Evolutionary conservation across 164 flowering plant species (phyloP).

Genomic region (Buxus sempervirens): DNA sequence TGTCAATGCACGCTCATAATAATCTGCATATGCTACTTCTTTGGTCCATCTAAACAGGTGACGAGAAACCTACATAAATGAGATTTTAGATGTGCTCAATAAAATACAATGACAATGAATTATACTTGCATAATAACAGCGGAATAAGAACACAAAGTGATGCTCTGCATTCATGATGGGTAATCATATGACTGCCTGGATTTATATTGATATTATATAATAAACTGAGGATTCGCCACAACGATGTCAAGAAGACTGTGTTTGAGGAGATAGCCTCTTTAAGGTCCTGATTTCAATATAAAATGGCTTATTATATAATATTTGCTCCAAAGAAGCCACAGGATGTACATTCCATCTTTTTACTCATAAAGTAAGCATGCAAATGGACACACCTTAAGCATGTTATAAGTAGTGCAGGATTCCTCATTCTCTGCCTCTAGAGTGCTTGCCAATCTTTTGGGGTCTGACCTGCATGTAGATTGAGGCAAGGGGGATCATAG

Average conservation of each 20-base stretch:
- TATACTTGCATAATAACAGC: background rate
- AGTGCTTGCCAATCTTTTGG: slow-evolving; percentile 55
- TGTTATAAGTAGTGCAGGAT: slow-evolving; percentile 75
- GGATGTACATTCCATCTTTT: background rate
- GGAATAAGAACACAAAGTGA: background rate
- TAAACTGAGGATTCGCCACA: too few species aligned
- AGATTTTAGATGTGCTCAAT: background rate
- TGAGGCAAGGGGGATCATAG: background rate
- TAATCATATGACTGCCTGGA: too few species aligned
- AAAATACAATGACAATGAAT: background rate
- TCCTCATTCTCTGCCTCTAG: slow-evolving; percentile 9
- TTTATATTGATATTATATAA: too few species aligned
- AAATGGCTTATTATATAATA: too few species aligned
- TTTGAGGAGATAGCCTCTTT: too few species aligned
- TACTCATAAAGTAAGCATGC: background rate
- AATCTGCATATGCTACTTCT: slow-evolving; percentile 67
- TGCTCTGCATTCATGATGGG: background rate
- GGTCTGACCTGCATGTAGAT: slow-evolving; percentile 42
- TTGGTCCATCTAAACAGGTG: slow-evolving; percentile 73
- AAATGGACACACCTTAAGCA: slow-evolving; percentile 53
- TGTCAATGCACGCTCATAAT: slow-evolving; percentile 70
- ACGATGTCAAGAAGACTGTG: too few species aligned
- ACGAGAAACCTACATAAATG: slow-evolving; percentile 48
- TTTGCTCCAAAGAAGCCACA: background rate
- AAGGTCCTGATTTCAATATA: too few species aligned